Evolutionary conservation across 805 yeast genomes (phyloP), one percentile per base, ranked within the genome.

Genomic region (Wickerhamiella allomyrinae): DNA sequence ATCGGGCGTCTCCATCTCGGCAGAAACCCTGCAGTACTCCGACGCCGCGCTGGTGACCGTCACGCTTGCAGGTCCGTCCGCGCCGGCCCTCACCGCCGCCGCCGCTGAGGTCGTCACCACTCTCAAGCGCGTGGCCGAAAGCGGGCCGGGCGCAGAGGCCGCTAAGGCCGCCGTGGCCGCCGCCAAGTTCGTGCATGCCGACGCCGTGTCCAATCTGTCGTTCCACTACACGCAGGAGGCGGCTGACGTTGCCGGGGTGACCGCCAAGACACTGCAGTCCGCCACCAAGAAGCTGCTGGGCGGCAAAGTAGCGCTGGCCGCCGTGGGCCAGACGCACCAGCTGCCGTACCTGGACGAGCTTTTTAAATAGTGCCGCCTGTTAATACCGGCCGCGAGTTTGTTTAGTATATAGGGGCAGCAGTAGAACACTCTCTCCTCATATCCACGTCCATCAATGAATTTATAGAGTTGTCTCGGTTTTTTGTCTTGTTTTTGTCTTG

Each of bases 291-390:
- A 45, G 27, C 48, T 80, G 47, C 41, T 56, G 24, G 47, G 42
- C 41, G 71, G 70, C 50, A 76, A 76, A 57, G 78, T 77, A 69
- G 85, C 79, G 69, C 78, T 81, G 58, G 91, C 79, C 51, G 95
- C 91, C 49, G 78, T 84, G 48, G 98, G 97, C 66, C 79, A 85
- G 63, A 76, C 79, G 47, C 79, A 77, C 59, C 76, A 75, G 51
- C 76, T 89, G 67, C 96, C 98, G 57, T 81, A 70, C 63, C 79
- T 80, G 56, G 86, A 81, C 63, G 95, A 91, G 69, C 78, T 89
- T 66, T 80, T 62, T 62, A 58, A 48, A 11, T 36, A 34, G 37
- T 34, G 37, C 37, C 20, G 11, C n/a, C n/a, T n/a, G n/a, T n/a
- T n/a, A n/a, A n/a, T n/a, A n/a, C n/a, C n/a, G n/a, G n/a, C n/a